Evolutionary conservation across 129 eudicot genomes (phyloP), one percentile per base, ranked within the genome.

Genomic region (Mikania micrantha): DNA sequence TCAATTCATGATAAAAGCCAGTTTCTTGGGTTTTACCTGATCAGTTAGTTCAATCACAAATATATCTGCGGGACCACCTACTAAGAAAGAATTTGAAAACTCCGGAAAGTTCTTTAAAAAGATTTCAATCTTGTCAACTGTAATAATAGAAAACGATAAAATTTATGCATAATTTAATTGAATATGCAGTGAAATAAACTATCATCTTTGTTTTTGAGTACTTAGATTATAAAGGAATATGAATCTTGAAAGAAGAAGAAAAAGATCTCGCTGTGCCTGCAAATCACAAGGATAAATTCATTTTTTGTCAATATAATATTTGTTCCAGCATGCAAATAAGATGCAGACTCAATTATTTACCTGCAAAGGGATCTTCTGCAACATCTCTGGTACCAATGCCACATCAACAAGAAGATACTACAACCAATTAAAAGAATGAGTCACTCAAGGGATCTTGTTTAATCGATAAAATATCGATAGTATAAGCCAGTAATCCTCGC

Each of bases 351-450:
- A 22, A 19, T 9, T 21, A 52, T 20, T 52, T 21, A 56, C 62
- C 96, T 91, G 98, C 35, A 76, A 60, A 24, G 88, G 90, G 42
- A 88, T 82, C 79, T 84, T 92, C 80, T 80, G 84, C 61, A 88
- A 49, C 40, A 80, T 80, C 70, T 75, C 80, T 13, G 90, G 85
- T 39, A 41, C 77, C 67, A 92, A 65, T 34, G 96, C 96, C 35
- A 92, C 96, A 74, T 88, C 89, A 76, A 72, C 84, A 0, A 92
- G 84, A 71, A 92, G 96, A 84, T 88, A 92, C 98, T 92, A 81
- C 29, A 80, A 80, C 28, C 62, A 35, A 70, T 24, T 12, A 39
- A 20, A 40, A 67, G 12, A 42, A 11, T 3, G 36, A 16, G n/a
- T 40, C 27, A 40, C 5, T 39, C 47, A 52, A 16, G 21, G 50